phyloP scores from a whole-genome alignment of 768 basidiomycete species.

The Rhizopogon roseolus region DNA sequence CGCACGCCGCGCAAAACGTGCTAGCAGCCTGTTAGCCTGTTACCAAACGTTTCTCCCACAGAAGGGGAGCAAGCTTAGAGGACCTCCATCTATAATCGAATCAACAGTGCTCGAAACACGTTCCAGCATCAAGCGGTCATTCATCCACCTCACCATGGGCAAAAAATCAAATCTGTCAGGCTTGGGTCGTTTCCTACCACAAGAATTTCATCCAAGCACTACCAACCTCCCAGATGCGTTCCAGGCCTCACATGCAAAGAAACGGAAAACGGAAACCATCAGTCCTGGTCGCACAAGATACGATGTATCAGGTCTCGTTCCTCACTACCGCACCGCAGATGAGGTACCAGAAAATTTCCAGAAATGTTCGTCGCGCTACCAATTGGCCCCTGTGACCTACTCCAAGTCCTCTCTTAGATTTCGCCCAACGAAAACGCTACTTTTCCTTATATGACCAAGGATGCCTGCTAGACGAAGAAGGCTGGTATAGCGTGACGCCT shows the following conservation, averaged over 20 bases:
- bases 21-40: too few relatives aligned
- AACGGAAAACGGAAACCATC: slow-evolving; percentile 19
- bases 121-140: too few relatives aligned
- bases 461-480: slow-evolving; percentile 87
- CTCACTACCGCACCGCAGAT: slow-evolving; percentile 55
- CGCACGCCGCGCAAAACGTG: too few relatives aligned
- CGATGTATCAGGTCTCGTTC: slow-evolving; percentile 72
- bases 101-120: not conserved
- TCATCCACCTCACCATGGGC: slow-evolving; percentile 21
- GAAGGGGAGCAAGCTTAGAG: not conserved
- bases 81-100: not conserved
- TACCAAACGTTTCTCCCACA: not conserved
- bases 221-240: slow-evolving; percentile 4
- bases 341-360: slow-evolving; percentile 74
- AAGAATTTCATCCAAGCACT: slow-evolving; percentile 25
- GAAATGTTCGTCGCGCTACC: slow-evolving; percentile 62
- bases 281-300: slow-evolving; percentile 37
- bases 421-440: slow-evolving; percentile 73
- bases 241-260: slow-evolving; percentile 6
- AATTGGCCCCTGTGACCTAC: not conserved
- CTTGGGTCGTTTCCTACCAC: slow-evolving; percentile 38
- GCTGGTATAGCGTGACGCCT: slow-evolving; percentile 97
- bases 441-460: slow-evolving; percentile 80
- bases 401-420: slow-evolving; percentile 51
- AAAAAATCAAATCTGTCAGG: slow-evolving; percentile 39